phyloP scores from a whole-genome alignment of 805 yeast species.

The Saccharomycopsis microspora region DNA sequence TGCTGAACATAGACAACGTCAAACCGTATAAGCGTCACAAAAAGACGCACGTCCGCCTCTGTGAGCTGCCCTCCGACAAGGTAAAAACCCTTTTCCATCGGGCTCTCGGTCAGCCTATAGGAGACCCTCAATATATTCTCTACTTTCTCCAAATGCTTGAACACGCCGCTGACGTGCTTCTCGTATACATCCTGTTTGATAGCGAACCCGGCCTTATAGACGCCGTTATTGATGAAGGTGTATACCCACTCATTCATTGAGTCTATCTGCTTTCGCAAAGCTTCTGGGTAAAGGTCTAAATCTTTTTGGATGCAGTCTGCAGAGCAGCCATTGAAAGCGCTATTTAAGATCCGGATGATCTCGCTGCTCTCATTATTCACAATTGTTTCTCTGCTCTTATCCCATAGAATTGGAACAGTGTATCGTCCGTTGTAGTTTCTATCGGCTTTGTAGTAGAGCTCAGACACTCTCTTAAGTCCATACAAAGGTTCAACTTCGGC shows the following conservation, averaged over 20 bases:
- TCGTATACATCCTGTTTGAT: constrained; percentile 76
- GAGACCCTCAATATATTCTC: constrained; percentile 46
- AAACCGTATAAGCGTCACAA: constrained; percentile 78
- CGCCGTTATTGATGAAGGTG: constrained; percentile 82
- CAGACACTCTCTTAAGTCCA: constrained; percentile 47
- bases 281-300: constrained; percentile 53
- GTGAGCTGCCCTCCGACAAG: constrained; percentile 60
- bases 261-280: constrained; percentile 48
- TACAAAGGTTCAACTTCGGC: constrained; percentile 49
- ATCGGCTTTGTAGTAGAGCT: constrained; percentile 65
- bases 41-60: constrained; percentile 84
- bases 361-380: constrained; percentile 90
- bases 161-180: constrained; percentile 48
- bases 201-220: constrained; percentile 87
- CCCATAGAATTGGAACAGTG: constrained; percentile 94
- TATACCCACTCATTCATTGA: constrained; percentile 75
- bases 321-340: constrained; percentile 48
- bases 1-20: constrained; percentile 93
- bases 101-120: constrained; percentile 22
- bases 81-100: constrained; percentile 24
- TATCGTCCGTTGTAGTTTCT: constrained; percentile 75
- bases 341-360: constrained; percentile 72
- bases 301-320: constrained; percentile 33
- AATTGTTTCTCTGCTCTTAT: constrained; percentile 66
- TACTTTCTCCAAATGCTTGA: constrained; percentile 56